Evolutionary conservation across 352 stramenopile genomes (phyloP), one percentile per base, ranked within the genome.

Genomic region (Phytophthora kernoviae): DNA sequence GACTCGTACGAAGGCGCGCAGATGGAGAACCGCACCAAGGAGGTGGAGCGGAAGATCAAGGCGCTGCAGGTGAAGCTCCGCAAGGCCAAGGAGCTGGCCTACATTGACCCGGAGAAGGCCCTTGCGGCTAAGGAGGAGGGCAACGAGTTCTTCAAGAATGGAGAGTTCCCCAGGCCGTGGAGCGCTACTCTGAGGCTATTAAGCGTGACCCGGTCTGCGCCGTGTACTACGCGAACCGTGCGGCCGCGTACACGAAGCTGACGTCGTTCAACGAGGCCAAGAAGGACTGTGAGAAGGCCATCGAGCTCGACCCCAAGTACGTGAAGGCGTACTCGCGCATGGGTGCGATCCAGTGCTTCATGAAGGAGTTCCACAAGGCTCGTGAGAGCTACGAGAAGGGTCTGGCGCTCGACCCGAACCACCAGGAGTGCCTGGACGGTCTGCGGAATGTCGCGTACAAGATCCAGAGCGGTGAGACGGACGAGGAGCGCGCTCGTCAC

Each of bases 291-390:
- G 96, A 99, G 74, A 99, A 99, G 77, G 97, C 98, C 10, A 75
- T 99, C 17, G 96, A 98, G 54, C 70, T 99, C 15, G 98, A 99
- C 77, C 93, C 93, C 4, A 99, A 98, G 70, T 99, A 99, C 72
- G 97, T 99, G 37, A 99, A 99, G 83, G 97, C 97, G 11, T 99
- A 98, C 83, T 96, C 91, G 22, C 96, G 97, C 36, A 98, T 99
- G 68, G 98, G 97, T 17, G 97, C 98, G 56, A 99, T 99, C 71
- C 96, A 99, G 80, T 97, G 99, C 61, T 97, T 99, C 61, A 98
- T 99, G 87, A 99, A 99, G 84, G 97, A 99, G 63, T 98, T 98
- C 81, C 97, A 99, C 90, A 99, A 99, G 79, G 96, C 97, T 14
- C 87, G 98, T 44, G 93, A 99, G 64, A 97, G 87, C 39, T 99